Conservation (phyloP, 495 filamentous ascomycete species). For the Coniosporium apollinis region DNA sequence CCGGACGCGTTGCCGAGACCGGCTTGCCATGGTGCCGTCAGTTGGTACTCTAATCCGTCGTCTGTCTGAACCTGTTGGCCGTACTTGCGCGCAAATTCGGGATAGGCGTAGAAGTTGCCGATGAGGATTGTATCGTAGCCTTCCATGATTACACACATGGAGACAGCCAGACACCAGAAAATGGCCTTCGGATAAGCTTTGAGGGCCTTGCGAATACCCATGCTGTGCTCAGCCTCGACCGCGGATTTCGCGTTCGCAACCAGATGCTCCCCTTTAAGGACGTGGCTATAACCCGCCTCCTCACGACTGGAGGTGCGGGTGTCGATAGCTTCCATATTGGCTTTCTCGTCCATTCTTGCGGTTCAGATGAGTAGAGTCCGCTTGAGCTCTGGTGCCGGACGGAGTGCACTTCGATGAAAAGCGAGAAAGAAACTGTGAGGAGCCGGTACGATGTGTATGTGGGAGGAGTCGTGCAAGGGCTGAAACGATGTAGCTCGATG, state of each 20-base stretch:
- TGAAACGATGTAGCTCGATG: too few species aligned
- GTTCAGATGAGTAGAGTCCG: too few species aligned
- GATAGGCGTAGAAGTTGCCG: constrained; percentile 12
- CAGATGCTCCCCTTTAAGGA: too few species aligned
- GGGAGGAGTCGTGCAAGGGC: too few species aligned
- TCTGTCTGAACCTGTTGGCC: constrained; percentile 5
- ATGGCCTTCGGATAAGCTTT: constrained; percentile 15
- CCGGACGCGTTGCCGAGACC: constrained; percentile 9
- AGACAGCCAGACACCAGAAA: constrained; percentile 16
- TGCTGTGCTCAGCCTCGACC: constrained; percentile 14
- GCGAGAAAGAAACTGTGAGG: too few species aligned
- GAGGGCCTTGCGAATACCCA: constrained; percentile 12
- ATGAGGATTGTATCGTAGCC: constrained; percentile 16
- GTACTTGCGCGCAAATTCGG: constrained; percentile 8
- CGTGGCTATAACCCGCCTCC: too few species aligned
- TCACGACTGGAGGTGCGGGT: too few species aligned
- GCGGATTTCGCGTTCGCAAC: constrained; percentile 13
- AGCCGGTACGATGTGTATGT: too few species aligned
- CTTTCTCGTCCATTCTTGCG: too few species aligned
- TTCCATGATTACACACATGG: constrained; percentile 18
- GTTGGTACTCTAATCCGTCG: constrained; percentile 2
- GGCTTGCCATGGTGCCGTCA: constrained; percentile 12
- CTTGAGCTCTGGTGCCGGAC: too few species aligned
- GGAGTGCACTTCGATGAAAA: too few species aligned
- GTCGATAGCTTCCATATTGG: too few species aligned